Evolutionary conservation across 192 early-diverging fungal species (phyloP), one percentile per base, ranked within the genome.

Genomic region (Oehlia diaphana): DNA sequence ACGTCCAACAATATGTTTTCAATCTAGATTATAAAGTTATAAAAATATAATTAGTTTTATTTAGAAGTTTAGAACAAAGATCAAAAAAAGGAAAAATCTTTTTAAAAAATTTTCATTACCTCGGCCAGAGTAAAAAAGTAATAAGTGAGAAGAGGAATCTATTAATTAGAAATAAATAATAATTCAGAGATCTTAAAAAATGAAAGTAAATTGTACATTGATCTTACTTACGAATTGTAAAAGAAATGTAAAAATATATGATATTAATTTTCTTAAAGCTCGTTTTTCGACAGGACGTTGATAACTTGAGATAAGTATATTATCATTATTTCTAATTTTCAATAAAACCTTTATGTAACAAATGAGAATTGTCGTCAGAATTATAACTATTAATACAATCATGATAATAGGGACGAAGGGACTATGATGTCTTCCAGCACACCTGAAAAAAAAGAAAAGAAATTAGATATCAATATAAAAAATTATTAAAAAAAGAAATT

Each of bases 231-330:
- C 67, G 19, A 69, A 39, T 69, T 69, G 67, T 44, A 69, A 69
- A 14, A 44, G 44, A 19, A 39, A 42, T 21, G 19, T 69, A 39
- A 69, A 69, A 14, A 69, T 69, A 39, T 69, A 69, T 19, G 37
- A 69, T 35, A 69, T 69, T 39, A 69, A 69, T 39, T 69, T 69
- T 69, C 35, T 69, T 21, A 69, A 69, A 42, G 67, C 28, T 23
- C 67, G 28, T 69, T 69, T 69, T 39, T 69, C 67, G 37, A 69
- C 33, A 66, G 9, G 31, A 66, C 64, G 9, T 66, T 28, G 26
- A 39, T 44, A 9, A 69, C 21, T 42, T 21, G 13, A 4, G 6
- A 10, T 69, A 39, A 39, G 28, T n/a, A 39, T 21, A 69, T 23
- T 26, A 44, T 69, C 67, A 69, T 33, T 13, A 21, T 4, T 69